phyloP scores from a whole-genome alignment of 257 asterid species.

The Euphrasia confusa region DNA sequence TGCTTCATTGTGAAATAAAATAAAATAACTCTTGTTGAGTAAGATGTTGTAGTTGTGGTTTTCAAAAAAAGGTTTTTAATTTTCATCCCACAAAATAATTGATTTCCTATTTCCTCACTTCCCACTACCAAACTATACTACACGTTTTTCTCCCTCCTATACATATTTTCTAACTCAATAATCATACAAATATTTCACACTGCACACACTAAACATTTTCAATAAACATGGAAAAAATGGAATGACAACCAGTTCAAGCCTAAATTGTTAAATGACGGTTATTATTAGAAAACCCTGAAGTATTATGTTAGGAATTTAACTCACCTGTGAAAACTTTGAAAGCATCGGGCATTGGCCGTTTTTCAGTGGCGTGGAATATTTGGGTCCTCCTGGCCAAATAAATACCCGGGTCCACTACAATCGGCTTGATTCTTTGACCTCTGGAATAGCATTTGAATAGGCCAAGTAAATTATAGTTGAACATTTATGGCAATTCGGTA shows the following conservation, averaged over 20 bases:
- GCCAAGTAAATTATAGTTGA: constrained; percentile 17
- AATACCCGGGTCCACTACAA: constrained; percentile 90
- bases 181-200: too few relatives aligned
- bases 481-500: not conserved
- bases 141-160: too few relatives aligned
- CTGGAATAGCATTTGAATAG: constrained; percentile 41
- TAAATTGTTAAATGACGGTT: too few relatives aligned
- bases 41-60: not conserved
- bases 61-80: too few relatives aligned
- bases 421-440: constrained; percentile 69
- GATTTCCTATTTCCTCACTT: too few relatives aligned
- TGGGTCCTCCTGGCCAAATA: constrained; percentile 85
- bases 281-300: too few relatives aligned
- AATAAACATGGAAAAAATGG: too few relatives aligned
- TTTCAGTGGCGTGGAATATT: constrained; percentile 88
- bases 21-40: not conserved
- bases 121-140: too few relatives aligned
- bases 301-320: not conserved
- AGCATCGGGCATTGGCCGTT: constrained; percentile 86
- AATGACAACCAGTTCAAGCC: too few relatives aligned
- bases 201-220: too few relatives aligned
- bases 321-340: constrained; percentile 86
- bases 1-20: not conserved
- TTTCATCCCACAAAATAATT: too few relatives aligned
- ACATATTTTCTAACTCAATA: too few relatives aligned